Conservation (phyloP, 805 yeast genomes). For the Candida verbasci region DNA sequence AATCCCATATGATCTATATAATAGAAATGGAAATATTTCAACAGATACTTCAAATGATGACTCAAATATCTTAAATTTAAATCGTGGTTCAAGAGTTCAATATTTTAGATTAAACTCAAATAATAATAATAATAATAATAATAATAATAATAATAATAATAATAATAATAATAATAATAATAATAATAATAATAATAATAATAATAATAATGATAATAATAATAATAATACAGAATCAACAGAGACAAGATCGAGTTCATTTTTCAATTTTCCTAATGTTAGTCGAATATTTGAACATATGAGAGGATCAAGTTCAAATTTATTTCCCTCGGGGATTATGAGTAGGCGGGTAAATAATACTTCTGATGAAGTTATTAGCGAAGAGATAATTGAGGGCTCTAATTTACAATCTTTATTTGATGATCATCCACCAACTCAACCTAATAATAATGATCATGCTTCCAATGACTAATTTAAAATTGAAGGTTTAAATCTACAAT, state of each 20-base stretch:
- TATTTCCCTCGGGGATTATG: conserved; percentile 44
- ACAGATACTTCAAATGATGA: not conserved
- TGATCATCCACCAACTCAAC: conserved; percentile 8
- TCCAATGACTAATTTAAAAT: conserved; percentile 7
- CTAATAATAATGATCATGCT: conserved; percentile 4
- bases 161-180: too few relatives aligned
- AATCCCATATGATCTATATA: conserved; percentile 18
- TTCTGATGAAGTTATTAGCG: conserved; percentile 7
- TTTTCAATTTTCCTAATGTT: not conserved
- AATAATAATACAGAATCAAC: too few relatives aligned
- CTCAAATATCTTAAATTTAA: not conserved
- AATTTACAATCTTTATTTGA: conserved; percentile 23
- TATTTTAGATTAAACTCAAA: conserved; percentile 5
- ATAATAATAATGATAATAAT: too few relatives aligned
- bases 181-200: too few relatives aligned
- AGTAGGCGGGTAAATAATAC: conserved; percentile 43
- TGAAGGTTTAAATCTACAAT: conserved; percentile 24
- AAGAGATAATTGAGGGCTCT: conserved; percentile 21
- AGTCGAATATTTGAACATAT: conserved; percentile 5
- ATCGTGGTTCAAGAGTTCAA: conserved; percentile 1
- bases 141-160: too few relatives aligned
- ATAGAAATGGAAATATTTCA: not conserved
- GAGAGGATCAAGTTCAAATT: conserved; percentile 1
- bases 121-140: too few relatives aligned
- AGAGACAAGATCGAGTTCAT: not conserved